These are phyloP conservation scores for Leccinum longicurvipes DNA, from an alignment of 768 basidiomycete species.

Conservation along the genomic window DNA sequence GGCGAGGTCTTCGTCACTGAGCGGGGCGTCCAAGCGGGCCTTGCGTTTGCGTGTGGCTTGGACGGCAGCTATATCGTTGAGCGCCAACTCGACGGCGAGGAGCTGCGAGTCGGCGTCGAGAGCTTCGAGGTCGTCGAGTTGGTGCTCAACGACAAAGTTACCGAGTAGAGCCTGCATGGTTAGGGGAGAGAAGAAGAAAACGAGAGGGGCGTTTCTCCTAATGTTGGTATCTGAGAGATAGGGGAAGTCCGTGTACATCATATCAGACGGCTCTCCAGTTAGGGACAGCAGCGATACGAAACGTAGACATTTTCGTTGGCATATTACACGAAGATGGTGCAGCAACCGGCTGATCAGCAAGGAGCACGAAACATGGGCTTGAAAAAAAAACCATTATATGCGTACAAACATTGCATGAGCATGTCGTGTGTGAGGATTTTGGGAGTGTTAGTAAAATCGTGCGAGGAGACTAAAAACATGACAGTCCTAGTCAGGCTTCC, in stretches of 20 bases:
- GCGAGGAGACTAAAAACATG: no score
- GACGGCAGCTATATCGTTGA: slow-evolving; percentile 41
- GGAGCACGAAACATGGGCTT: neutral
- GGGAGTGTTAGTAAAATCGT: no score
- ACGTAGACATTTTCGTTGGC: neutral
- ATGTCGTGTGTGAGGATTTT: no score
- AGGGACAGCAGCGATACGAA: neutral
- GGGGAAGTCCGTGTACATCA: neutral
- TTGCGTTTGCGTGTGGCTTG: slow-evolving; percentile 38
- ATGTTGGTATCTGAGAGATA: neutral
- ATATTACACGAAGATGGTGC: neutral
- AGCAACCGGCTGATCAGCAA: neutral
- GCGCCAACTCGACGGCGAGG: slow-evolving; percentile 39
- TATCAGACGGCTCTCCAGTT: neutral
- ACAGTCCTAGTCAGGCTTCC: no score
- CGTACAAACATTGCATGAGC: no score
- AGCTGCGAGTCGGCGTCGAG: slow-evolving; percentile 37
- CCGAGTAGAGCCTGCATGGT: slow-evolving; percentile 8
- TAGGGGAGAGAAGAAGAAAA: neutral
- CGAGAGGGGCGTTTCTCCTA: neutral
- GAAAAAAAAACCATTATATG: neutral
- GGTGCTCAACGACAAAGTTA: slow-evolving; percentile 13
- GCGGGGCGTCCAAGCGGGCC: slow-evolving; percentile 25
- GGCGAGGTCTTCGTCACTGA: slow-evolving; percentile 46
- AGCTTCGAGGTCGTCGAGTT: neutral